Evolutionary conservation across 2,329 filamentous ascomycete genomes (phyloP), one percentile per base, ranked within the genome.

Genomic region (Monilinia aucupariae): DNA sequence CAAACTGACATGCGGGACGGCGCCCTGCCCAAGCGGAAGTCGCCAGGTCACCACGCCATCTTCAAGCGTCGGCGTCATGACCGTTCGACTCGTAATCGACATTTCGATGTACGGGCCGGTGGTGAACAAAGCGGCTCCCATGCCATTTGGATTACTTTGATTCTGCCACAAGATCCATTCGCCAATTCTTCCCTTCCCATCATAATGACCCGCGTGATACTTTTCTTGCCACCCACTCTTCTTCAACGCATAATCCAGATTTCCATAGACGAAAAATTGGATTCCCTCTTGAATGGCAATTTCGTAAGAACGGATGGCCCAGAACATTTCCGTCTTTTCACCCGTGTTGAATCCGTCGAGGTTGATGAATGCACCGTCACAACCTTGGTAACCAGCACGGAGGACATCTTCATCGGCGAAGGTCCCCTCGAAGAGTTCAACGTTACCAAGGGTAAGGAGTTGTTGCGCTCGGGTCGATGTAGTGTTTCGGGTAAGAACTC

Each of bases 291-390:
- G 79, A 62, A 81, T 72, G 6, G 76, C 74, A 47, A 78, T 64
- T 65, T 78, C 72, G 70, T 79, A 76, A 60, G 73, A 65, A 48
- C 79, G 72, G 54, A 81, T 74, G 7, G 75, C 72, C 78, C 77
- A 83, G 68, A 75, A 83, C 1, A 77, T 77, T 69, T 83, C 80
- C 0, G 75, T 75, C 68, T 82, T 82, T 70, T 82, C 80, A 41
- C 81, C 81, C 30, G 73, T 73, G 64, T 80, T 82, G 70, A 82
- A 82, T 17, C 80, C 79, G 65, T 83, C 81, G 49, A 81, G 78
- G 68, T 84, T 84, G 54, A 84, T 73, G 66, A 80, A 83, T 4
- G 80, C 80, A n/a, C 77, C 78, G 66, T 77, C 76, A 53, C 77
- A 78, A 6, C 77, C 79, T 12, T 68, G 67, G 67, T 81, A 79